Conservation (phyloP, 306 rosid species). For the Quercus rubra region DNA sequence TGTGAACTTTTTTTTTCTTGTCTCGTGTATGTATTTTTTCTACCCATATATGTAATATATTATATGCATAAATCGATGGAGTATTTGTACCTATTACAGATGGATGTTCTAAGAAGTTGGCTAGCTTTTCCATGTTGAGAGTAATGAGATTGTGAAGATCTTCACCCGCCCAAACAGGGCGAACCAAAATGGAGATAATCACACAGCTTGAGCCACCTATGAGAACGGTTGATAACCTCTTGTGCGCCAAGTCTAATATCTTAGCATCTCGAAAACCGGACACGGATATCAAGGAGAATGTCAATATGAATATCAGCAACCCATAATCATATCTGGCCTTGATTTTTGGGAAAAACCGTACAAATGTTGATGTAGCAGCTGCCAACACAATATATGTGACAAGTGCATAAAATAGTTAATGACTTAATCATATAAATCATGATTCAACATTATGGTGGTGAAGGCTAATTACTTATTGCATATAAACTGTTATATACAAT, state of each 20-base stretch:
- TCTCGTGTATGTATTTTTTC: no score
- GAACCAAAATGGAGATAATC: conserved; percentile 55
- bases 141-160: conserved; percentile 71
- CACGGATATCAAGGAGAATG: conserved; percentile 64
- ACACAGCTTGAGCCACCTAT: conserved; percentile 67
- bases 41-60: no score
- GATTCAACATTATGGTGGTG: no score
- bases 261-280: conserved; percentile 75
- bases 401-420: not conserved
- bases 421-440: no score
- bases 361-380: conserved; percentile 63
- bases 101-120: conserved; percentile 58
- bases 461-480: no score
- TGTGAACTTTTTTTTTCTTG: no score
- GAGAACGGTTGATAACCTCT: conserved; percentile 58
- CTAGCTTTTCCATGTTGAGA: conserved; percentile 54
- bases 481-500: no score
- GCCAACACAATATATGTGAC: conserved; percentile 18
- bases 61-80: not conserved
- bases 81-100: not conserved
- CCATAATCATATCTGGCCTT: conserved; percentile 86
- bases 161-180: conserved; percentile 94
- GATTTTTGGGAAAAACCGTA: conserved; percentile 69
- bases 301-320: conserved; percentile 62
- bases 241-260: conserved; percentile 54